These are phyloP conservation scores for Mrakia hoshinonis DNA, from an alignment of 768 basidiomycete species.

Conservation along the genomic window DNA sequence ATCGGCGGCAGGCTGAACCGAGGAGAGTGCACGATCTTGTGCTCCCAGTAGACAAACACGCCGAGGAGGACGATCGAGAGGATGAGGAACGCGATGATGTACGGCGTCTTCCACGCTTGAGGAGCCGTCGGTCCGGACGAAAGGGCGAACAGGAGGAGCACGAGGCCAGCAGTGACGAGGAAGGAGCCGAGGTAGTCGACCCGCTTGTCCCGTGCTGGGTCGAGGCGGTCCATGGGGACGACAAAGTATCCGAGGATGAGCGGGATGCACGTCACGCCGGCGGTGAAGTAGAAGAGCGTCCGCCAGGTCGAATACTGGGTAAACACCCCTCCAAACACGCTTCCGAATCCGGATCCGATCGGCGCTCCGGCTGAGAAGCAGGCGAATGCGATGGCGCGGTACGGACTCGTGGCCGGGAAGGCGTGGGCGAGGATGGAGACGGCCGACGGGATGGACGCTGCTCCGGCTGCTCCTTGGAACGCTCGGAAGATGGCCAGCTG, in stretches of 20 bases:
- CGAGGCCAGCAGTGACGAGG: constrained; percentile 57
- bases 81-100: constrained; percentile 63
- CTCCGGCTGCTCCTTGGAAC: constrained; percentile 45
- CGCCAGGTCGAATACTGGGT: constrained; percentile 48
- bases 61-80: constrained; percentile 52
- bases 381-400: constrained; percentile 66
- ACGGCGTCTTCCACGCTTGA: constrained; percentile 54
- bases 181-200: constrained; percentile 72
- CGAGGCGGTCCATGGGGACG: constrained; percentile 53
- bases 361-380: constrained; percentile 79
- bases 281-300: constrained; percentile 50
- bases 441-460: constrained; percentile 33
- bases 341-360: constrained; percentile 64
- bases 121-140: constrained; percentile 57
- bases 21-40: constrained; percentile 48
- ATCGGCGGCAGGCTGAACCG: constrained; percentile 33
- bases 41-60: constrained; percentile 60
- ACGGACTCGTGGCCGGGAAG: constrained; percentile 53
- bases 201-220: constrained; percentile 17
- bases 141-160: constrained; percentile 64
- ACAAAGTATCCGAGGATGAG: constrained; percentile 51
- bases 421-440: constrained; percentile 72
- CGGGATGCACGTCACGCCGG: constrained; percentile 52
- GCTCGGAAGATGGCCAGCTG: constrained; percentile 64
- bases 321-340: constrained; percentile 60